Evolutionary conservation across 805 yeast genomes (phyloP).

Genomic region (Yarrowia alimentaria): DNA sequence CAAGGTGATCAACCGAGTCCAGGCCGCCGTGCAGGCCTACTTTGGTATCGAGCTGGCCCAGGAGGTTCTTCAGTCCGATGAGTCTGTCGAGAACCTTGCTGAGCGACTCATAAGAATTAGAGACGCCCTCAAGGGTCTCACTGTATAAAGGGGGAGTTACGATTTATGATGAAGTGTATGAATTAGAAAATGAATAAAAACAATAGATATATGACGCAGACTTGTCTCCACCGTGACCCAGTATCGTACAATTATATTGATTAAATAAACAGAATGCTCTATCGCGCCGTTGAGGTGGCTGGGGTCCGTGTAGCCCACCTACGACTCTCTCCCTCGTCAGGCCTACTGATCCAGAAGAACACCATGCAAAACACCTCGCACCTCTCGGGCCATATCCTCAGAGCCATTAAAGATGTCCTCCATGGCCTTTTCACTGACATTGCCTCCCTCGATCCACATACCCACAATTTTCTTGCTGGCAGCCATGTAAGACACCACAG

Average conservation of each 20-base stretch:
- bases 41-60: conserved; percentile 44
- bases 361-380: conserved; percentile 48
- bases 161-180: too few species aligned
- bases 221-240: background rate
- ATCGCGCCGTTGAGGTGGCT: too few species aligned
- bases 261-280: background rate
- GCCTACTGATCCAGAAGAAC: conserved; percentile 41
- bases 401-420: conserved; percentile 43
- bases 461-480: conserved; percentile 53
- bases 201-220: background rate
- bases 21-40: conserved; percentile 35
- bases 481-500: conserved; percentile 50
- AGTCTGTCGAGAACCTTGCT: conserved; percentile 37
- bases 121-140: conserved; percentile 31
- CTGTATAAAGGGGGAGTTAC: background rate
- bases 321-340: too few species aligned
- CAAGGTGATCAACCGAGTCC: conserved; percentile 33
- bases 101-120: conserved; percentile 36
- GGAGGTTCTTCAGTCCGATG: conserved; percentile 46
- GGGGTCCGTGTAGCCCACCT: too few species aligned
- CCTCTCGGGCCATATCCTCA: conserved; percentile 44
- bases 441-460: conserved; percentile 48
- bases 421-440: conserved; percentile 32
- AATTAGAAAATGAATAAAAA: background rate
- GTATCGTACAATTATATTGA: background rate